Conservation (phyloP, 2,329 filamentous ascomycete species). For the Pyrenophora seminiperda region DNA sequence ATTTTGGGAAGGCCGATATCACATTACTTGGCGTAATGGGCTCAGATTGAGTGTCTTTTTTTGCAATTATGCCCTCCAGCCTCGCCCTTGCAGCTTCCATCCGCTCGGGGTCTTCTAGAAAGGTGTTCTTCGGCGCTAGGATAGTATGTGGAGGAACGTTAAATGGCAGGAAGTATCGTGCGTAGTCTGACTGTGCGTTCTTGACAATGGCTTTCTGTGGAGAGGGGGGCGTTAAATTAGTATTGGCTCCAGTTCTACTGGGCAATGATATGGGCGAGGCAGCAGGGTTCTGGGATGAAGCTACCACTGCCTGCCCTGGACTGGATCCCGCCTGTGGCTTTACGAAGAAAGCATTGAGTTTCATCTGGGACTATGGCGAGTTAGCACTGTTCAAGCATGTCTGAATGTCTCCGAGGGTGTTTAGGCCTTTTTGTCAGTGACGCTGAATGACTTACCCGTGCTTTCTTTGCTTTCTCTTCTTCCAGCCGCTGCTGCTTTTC, state of each 20-base stretch:
- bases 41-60: constrained; percentile 22
- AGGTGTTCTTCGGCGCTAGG: constrained; percentile 63
- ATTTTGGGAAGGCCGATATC: constrained; percentile 23
- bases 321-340: constrained; percentile 47
- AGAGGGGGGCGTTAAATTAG: constrained; percentile 39
- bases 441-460: constrained; percentile 50
- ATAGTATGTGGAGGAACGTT: constrained; percentile 74
- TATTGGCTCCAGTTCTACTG: constrained; percentile 22
- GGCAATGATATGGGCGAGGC: constrained; percentile 34
- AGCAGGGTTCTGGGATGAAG: constrained; percentile 41
- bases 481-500: constrained; percentile 55
- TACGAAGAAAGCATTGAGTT: constrained; percentile 53
- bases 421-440: no score
- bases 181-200: constrained; percentile 49
- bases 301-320: constrained; percentile 36
- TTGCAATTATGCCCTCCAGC: constrained; percentile 32
- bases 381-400: constrained; percentile 23
- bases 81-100: constrained; percentile 34
- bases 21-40: constrained; percentile 23
- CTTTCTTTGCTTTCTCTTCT: constrained; percentile 46
- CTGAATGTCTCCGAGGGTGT: neutral
- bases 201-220: constrained; percentile 41
- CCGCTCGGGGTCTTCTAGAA: constrained; percentile 37
- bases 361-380: constrained; percentile 45
- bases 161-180: constrained; percentile 79